Percentiles rank a stretch among this genome's conserved stretches.
These are phyloP conservation scores for Epipyxis sp. DNA, from an alignment of 108 stramenopile genomes.

Conservation along the genomic window DNA sequence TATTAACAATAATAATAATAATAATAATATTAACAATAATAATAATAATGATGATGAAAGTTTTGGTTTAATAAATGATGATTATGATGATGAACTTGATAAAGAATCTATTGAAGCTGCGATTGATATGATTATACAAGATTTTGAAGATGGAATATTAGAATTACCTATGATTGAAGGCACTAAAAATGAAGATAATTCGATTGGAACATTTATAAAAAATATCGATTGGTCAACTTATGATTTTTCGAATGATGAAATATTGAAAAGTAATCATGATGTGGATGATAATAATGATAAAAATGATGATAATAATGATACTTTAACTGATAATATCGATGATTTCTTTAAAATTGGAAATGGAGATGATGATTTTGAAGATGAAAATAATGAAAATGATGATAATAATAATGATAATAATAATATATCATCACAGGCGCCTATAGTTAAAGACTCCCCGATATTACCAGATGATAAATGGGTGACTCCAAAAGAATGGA, in stretches of 20 bases:
- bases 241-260: background rate
- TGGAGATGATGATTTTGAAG: background rate
- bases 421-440: too few relatives aligned
- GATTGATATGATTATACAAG: background rate
- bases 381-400: background rate
- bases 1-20: background rate
- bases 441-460: constrained; percentile 37
- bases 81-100: background rate
- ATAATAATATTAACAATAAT: background rate
- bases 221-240: background rate
- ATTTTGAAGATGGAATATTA: background rate
- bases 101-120: background rate
- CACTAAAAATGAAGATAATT: background rate
- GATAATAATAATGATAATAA: background rate
- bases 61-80: background rate
- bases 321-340: background rate
- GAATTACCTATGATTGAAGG: background rate
- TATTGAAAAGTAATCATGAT: background rate
- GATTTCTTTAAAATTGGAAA: too few relatives aligned
- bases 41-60: background rate
- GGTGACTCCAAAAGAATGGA: constrained; percentile 42
- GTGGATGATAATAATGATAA: background rate
- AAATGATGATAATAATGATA: background rate
- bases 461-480: constrained; percentile 37
- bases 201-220: background rate